Percentiles rank a stretch among this genome's conserved stretches.
Conservation (phyloP, 2,329 filamentous ascomycete genomes). For the Diaporthe sp. region DNA sequence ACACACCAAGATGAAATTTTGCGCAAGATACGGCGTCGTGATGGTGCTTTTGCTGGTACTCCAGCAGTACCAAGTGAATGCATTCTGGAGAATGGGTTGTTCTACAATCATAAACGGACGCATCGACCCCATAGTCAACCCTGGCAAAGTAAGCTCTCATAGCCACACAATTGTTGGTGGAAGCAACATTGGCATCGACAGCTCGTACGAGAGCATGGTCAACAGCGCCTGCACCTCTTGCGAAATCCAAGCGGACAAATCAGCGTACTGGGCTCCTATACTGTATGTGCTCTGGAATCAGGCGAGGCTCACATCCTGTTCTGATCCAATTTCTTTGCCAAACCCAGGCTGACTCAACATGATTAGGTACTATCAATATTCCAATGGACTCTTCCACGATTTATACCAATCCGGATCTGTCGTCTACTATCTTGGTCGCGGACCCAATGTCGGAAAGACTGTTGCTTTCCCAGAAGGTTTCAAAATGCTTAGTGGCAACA, state of each 20-base stretch:
- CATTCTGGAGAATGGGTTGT: conserved; percentile 33
- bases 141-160: conserved; percentile 60
- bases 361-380: background rate
- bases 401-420: conserved; percentile 66
- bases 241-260: conserved; percentile 66
- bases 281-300: conserved; percentile 55
- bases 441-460: conserved; percentile 54
- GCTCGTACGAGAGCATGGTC: conserved; percentile 56
- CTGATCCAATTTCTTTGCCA: background rate
- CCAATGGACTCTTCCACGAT: conserved; percentile 51
- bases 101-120: conserved; percentile 54
- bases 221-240: conserved; percentile 67
- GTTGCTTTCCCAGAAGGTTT: conserved; percentile 66
- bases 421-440: conserved; percentile 71
- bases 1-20: background rate
- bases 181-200: conserved; percentile 60
- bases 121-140: conserved; percentile 66
- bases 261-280: conserved; percentile 70
- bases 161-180: conserved; percentile 67
- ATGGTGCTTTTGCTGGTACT: background rate
- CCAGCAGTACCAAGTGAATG: background rate
- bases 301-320: background rate
- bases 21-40: too few relatives aligned
- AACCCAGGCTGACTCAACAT: background rate
- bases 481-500: conserved; percentile 69